Conservation (phyloP, 1,284 basidiomycete species). For the Cutaneotrichosporon sp. region DNA sequence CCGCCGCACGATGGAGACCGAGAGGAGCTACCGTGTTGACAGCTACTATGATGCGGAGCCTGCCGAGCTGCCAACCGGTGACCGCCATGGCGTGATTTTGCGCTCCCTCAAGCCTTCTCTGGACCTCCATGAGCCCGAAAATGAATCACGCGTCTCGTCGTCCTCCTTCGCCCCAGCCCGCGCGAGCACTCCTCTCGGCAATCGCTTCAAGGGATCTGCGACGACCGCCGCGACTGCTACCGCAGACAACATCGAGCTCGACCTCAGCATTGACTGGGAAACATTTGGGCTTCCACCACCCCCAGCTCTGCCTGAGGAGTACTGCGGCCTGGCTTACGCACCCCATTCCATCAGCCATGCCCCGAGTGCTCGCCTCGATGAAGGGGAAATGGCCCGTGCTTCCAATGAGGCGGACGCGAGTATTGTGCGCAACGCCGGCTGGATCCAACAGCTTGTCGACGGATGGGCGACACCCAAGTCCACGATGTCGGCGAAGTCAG, state of each 20-base stretch:
- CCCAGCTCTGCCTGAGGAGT: background rate
- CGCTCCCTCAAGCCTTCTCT: background rate
- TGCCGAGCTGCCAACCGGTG: background rate
- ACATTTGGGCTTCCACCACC: background rate
- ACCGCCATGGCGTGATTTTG: background rate
- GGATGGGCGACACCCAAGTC: background rate
- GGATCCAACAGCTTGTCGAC: background rate
- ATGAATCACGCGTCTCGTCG: background rate
- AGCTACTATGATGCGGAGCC: background rate
- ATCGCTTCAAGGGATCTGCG: background rate
- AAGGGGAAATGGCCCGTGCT: background rate
- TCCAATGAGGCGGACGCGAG: background rate
- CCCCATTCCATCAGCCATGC: background rate
- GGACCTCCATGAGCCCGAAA: background rate
- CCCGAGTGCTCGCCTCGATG: background rate
- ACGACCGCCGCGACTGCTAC: background rate
- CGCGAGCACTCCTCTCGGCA: background rate
- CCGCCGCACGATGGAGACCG: background rate
- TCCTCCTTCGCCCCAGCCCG: background rate
- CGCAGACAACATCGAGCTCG: background rate
- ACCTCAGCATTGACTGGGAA: constrained; percentile 3
- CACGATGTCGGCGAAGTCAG: background rate
- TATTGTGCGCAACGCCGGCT: constrained; percentile 7
- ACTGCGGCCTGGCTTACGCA: background rate
- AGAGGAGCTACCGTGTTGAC: background rate